Evolutionary conservation across 192 early-diverging fungal genomes (phyloP), one percentile per base, ranked within the genome.

Genomic region (Bifiguratus adelaidae): DNA sequence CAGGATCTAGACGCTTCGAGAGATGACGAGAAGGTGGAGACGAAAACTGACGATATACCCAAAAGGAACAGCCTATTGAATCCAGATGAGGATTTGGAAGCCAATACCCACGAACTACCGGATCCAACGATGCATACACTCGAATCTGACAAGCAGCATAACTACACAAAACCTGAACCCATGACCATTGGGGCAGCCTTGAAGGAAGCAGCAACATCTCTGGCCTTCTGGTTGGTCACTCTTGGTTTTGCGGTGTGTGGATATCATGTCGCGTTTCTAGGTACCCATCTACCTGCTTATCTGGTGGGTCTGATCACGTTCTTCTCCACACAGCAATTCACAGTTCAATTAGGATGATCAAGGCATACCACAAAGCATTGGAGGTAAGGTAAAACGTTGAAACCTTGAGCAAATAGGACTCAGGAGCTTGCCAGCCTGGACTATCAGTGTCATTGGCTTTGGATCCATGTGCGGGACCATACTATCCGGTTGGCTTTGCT

Each of bases 231-330:
- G 24, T 32, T 63, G 30, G 52, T 63, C 21, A 44, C 45, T 13
- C 24, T 52, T 25, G 61, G 50, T 8, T 63, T 63, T 40, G 38
- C 19, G 12, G 55, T 57, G 9, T 63, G 61, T 41, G 61, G 61
- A 6, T 63, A 53, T 35, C 61, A 63, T 49, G 47, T 63, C n/a
- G 32, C 50, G 21, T 63, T 63, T 44, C 34, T 63, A n/a, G 38
- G 49, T 18, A 57, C 61, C 2, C 53, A 63, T 49, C 25, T 63
- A n/a, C 61, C 61, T 13, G 61, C 61, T 0, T 63, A 63, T 26
- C 35, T 61, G 47, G 48, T 57, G 50, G 19, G 3, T 19, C 21
- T 2, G 2, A 12, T 2, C 21, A n/a, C 21, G 7, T 23, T 43
- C 29, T 30, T 32, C 29, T 37, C n/a, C 21, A n/a, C 20, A n/a